phyloP scores from a whole-genome alignment of 306 rosid genomes.

The Quercus berberidifolia region DNA sequence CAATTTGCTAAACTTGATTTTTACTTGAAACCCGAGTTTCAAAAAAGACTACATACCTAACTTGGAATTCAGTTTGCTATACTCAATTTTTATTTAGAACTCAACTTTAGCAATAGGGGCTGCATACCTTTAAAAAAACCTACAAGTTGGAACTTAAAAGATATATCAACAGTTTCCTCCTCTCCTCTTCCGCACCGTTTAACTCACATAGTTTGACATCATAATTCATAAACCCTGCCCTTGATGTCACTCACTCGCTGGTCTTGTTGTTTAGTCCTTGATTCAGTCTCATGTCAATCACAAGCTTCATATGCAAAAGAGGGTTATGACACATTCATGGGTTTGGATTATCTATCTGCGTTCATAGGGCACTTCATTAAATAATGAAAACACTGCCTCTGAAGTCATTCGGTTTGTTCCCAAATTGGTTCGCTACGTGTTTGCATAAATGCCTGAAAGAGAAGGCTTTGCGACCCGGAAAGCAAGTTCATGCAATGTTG shows the following conservation, averaged over 20 bases:
- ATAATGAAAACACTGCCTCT: slow-evolving; percentile 23
- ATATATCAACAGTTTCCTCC: not conserved
- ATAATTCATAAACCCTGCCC: not conserved
- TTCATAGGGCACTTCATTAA: not conserved
- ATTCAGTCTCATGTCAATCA: not conserved
- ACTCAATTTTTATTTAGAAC: too few relatives aligned
- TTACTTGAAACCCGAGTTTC: too few relatives aligned
- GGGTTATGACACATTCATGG: not conserved
- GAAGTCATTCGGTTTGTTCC: slow-evolving; percentile 23
- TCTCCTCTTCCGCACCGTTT: too few relatives aligned
- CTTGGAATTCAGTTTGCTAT: too few relatives aligned
- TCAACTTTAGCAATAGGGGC: too few relatives aligned
- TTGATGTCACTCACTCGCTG: not conserved
- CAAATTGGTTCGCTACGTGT: slow-evolving; percentile 35
- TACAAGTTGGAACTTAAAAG: not conserved
- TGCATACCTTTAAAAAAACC: not conserved
- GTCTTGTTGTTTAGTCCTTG: not conserved
- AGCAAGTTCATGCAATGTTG: slow-evolving; percentile 54
- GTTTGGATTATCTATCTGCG: not conserved
- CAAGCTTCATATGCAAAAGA: not conserved
- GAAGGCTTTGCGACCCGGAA: slow-evolving; percentile 52
- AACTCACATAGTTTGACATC: not conserved
- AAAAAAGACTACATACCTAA: too few relatives aligned
- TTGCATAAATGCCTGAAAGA: slow-evolving; percentile 58
- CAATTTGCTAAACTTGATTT: too few relatives aligned